Percentiles rank a stretch among this genome's conserved stretches.
These are phyloP conservation scores for Quercus lobata DNA, from an alignment of 331 rosid genomes.

Conservation along the genomic window DNA sequence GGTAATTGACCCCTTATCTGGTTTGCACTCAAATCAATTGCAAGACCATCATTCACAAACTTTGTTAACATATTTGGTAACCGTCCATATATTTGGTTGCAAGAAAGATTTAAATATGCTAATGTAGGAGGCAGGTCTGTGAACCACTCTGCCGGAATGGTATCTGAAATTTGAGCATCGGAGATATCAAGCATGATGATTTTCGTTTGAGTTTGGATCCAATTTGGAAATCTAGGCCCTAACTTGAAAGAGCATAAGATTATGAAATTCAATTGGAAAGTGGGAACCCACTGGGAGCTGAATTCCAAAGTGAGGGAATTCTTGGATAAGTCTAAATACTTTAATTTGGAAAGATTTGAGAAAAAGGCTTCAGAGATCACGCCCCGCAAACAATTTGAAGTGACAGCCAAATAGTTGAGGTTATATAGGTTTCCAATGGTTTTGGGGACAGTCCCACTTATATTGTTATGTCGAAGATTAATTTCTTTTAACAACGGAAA, in stretches of 20 bases:
- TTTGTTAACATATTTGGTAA: not conserved
- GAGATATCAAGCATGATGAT: not conserved
- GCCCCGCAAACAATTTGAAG: not conserved
- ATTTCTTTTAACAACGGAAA: not conserved
- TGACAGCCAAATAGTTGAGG: not conserved
- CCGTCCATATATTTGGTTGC: constrained; percentile 8
- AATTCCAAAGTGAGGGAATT: not conserved
- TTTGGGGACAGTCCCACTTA: not conserved
- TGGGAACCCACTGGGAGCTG: not conserved
- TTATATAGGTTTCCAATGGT: not conserved
- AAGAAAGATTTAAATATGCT: not conserved
- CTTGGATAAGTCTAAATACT: fast-evolving
- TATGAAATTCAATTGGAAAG: too few species aligned
- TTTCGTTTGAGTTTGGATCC: not conserved
- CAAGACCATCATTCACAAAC: not conserved
- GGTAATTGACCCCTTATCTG: constrained; percentile 2
- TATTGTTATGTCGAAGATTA: not conserved
- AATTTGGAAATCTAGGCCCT: too few species aligned
- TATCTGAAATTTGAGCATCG: not conserved
- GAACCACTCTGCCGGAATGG: constrained; percentile 18
- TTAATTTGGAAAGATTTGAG: not conserved
- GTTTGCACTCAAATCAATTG: constrained; percentile 24
- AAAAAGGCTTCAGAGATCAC: constrained; percentile 1
- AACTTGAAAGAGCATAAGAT: not conserved
- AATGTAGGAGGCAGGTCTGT: not conserved